Percentiles rank a stretch among this genome's conserved stretches.
Conservation (phyloP, 495 filamentous ascomycete species). For the Lichina pygmaea region DNA sequence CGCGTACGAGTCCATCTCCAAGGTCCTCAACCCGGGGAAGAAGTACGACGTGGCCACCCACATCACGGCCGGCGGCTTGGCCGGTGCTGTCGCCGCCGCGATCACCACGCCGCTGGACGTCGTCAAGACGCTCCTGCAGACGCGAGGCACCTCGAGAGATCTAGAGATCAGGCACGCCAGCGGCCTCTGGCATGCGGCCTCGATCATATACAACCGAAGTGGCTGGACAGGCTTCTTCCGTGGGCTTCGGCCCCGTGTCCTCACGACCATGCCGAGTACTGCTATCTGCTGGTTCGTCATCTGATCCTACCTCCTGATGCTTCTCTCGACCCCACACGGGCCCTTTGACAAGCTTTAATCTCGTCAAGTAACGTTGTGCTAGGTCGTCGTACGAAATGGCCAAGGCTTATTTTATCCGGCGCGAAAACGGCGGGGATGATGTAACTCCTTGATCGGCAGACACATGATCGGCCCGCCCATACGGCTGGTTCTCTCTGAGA, state of each 20-base stretch:
- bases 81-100: conserved; percentile 78
- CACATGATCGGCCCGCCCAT: too few species aligned
- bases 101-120: conserved; percentile 91
- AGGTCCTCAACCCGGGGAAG: conserved; percentile 61
- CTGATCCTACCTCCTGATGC: background rate
- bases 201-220: conserved; percentile 60
- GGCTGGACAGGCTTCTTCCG: conserved; percentile 76
- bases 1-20: conserved; percentile 89
- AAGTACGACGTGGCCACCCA: conserved; percentile 80
- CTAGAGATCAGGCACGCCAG: conserved; percentile 60
- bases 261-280: conserved; percentile 94
- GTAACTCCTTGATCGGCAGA: too few species aligned
- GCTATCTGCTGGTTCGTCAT: conserved; percentile 87
- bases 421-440: background rate
- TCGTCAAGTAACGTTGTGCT: background rate
- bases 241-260: conserved; percentile 67
- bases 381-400: conserved; percentile 61
- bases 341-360: background rate
- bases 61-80: conserved; percentile 71
- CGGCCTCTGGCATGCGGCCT: conserved; percentile 56
- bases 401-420: conserved; percentile 14
- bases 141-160: conserved; percentile 57
- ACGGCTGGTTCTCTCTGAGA: too few species aligned
- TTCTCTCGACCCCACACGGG: background rate
- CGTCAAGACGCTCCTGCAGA: conserved; percentile 91